phyloP scores from a whole-genome alignment of 306 rosid species.

The Vigna radiata region DNA sequence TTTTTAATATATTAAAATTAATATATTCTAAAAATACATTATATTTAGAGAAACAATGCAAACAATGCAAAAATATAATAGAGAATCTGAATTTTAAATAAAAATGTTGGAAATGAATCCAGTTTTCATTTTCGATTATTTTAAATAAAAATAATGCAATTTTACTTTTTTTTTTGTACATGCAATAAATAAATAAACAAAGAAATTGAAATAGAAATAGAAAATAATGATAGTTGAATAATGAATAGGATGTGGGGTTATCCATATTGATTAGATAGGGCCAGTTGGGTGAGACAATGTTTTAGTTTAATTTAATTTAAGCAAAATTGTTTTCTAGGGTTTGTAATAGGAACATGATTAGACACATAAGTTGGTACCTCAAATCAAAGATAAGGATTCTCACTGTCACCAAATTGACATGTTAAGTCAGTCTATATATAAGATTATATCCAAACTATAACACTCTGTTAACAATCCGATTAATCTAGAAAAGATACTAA shows the following conservation, averaged over 20 bases:
- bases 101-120: neutral
- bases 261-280: neutral
- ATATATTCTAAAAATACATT: no score
- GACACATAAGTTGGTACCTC: neutral
- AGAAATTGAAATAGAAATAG: neutral
- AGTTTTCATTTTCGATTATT: slow-evolving; percentile 36
- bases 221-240: slow-evolving; percentile 5
- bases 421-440: no score
- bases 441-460: no score
- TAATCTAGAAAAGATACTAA: no score
- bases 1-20: no score
- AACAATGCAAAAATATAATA: no score
- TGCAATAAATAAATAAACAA: neutral
- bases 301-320: slow-evolving; percentile 12
- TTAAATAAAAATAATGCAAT: slow-evolving; percentile 16
- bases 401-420: no score
- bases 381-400: no score
- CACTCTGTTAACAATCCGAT: no score
- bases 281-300: slow-evolving; percentile 25
- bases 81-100: no score
- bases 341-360: slow-evolving; percentile 23
- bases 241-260: slow-evolving; percentile 30
- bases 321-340: slow-evolving; percentile 25
- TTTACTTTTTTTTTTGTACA: slow-evolving; percentile 5
- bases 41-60: no score